Evolutionary conservation across 257 asterid genomes (phyloP).

Genomic region (Plantago elongata): DNA sequence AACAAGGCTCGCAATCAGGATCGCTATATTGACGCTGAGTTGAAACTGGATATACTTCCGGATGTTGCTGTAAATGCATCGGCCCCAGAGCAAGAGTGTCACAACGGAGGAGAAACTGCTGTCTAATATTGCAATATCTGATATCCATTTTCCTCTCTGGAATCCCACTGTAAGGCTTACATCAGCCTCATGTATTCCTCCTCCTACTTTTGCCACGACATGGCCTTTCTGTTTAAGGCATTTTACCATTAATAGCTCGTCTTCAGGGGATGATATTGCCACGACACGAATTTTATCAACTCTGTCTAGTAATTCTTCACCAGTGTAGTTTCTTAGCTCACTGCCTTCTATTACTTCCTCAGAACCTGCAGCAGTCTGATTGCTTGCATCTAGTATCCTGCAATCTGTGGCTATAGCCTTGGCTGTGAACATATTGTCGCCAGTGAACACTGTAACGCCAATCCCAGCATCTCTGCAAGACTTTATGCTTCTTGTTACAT

Average conservation of each 20-base stretch:
- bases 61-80: slow-evolving; percentile 57
- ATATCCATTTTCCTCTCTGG: slow-evolving; percentile 66
- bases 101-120: slow-evolving; percentile 56
- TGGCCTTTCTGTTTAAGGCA: slow-evolving; percentile 55
- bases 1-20: slow-evolving; percentile 49
- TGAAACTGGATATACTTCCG: slow-evolving; percentile 70
- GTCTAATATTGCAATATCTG: slow-evolving; percentile 66
- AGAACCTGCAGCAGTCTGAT: neutral
- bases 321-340: slow-evolving; percentile 52
- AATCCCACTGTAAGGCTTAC: slow-evolving; percentile 75
- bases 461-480: slow-evolving; percentile 67
- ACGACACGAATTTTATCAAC: slow-evolving; percentile 47
- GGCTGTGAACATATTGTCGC: slow-evolving; percentile 79
- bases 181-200: slow-evolving; percentile 74
- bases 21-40: slow-evolving; percentile 54
- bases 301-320: slow-evolving; percentile 50
- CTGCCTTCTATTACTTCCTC: slow-evolving; percentile 59
- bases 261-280: slow-evolving; percentile 76
- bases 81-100: slow-evolving; percentile 49
- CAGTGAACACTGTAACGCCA: slow-evolving; percentile 67
- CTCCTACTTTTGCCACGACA: slow-evolving; percentile 73
- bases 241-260: slow-evolving; percentile 77
- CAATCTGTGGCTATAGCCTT: slow-evolving; percentile 74
- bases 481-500: slow-evolving; percentile 26
- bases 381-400: slow-evolving; percentile 43